Percentiles rank a stretch among this genome's conserved stretches.
Evolutionary conservation across 2,329 filamentous ascomycete genomes (phyloP).

Genomic region (Parascedosporium putredinis): DNA sequence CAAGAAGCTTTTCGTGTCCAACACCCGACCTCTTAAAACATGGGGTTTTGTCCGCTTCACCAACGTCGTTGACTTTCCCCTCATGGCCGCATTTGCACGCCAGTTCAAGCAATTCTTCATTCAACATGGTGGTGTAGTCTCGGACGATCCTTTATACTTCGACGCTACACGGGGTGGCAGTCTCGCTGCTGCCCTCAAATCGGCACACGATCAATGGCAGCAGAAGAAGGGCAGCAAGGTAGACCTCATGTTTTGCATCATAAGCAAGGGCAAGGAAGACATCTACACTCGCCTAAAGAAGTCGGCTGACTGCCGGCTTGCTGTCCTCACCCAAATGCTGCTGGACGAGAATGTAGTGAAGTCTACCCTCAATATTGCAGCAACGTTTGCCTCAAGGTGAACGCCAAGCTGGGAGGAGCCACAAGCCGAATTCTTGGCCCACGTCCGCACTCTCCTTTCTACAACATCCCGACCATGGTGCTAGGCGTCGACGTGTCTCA

Average conservation of each 20-base stretch:
- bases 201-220: slow-evolving; percentile 45
- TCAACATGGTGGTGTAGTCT: slow-evolving; percentile 38
- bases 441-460: slow-evolving; percentile 1
- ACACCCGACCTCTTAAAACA: slow-evolving; percentile 48
- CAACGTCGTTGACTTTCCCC: slow-evolving; percentile 34
- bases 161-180: slow-evolving; percentile 22
- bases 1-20: slow-evolving; percentile 61
- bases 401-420: slow-evolving; percentile 82
- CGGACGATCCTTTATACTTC: slow-evolving; percentile 23
- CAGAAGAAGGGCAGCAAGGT: slow-evolving; percentile 46
- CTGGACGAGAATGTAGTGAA: slow-evolving; percentile 58
- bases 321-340: slow-evolving; percentile 76
- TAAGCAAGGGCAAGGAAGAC: slow-evolving; percentile 59
- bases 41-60: slow-evolving; percentile 69
- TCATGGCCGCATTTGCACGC: slow-evolving; percentile 21
- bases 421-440: slow-evolving; percentile 42
- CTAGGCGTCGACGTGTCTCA: slow-evolving; percentile 91
- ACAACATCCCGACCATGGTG: slow-evolving; percentile 56
- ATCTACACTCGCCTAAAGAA: slow-evolving; percentile 84
- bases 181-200: slow-evolving; percentile 8
- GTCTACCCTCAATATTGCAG: slow-evolving; percentile 74
- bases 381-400: slow-evolving; percentile 95
- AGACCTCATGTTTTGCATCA: slow-evolving; percentile 70
- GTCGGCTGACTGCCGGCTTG: slow-evolving; percentile 73
- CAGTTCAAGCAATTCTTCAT: slow-evolving; percentile 35